A percentile compares a stretch with the other conserved stretches of the same genome.
phyloP scores from a whole-genome alignment of 768 basidiomycete species.

The Inosperma sp. region DNA sequence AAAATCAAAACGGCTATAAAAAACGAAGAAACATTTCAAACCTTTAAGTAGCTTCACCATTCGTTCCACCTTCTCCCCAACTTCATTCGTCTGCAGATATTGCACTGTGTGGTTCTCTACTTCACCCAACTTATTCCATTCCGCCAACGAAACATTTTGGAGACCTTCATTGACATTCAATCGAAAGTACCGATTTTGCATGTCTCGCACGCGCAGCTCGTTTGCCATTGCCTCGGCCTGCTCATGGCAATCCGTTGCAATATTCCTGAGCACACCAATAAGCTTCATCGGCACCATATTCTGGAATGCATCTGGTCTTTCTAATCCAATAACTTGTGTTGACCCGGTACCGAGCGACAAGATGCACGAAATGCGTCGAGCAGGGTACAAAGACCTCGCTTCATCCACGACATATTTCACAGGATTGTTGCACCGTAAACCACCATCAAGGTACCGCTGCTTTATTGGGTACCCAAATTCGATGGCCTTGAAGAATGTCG shows the following conservation, averaged over 20 bases:
- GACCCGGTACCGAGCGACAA: background rate
- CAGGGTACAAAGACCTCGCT: background rate
- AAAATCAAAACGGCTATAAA: no score
- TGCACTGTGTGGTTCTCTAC: background rate
- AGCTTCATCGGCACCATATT: no score
- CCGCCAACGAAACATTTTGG: background rate
- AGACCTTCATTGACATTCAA: background rate
- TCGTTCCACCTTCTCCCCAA: constrained; percentile 1
- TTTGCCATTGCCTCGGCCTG: background rate
- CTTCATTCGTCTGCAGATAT: background rate
- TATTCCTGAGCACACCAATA: no score
- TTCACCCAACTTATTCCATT: no score
- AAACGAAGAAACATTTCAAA: no score
- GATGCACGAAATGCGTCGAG: background rate
- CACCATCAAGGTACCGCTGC: background rate
- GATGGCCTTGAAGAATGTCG: background rate
- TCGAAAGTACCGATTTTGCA: background rate
- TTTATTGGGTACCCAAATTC: background rate
- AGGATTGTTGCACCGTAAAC: background rate
- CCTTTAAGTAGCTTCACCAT: no score
- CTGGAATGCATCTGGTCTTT: background rate
- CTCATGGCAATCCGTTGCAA: constrained; percentile 1
- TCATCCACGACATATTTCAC: background rate
- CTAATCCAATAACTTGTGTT: background rate
- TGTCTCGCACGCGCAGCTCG: background rate